Evolutionary conservation across 202 grass and related monocot species (phyloP).

Genomic region (Bolboschoenoplectus hybrid): DNA sequence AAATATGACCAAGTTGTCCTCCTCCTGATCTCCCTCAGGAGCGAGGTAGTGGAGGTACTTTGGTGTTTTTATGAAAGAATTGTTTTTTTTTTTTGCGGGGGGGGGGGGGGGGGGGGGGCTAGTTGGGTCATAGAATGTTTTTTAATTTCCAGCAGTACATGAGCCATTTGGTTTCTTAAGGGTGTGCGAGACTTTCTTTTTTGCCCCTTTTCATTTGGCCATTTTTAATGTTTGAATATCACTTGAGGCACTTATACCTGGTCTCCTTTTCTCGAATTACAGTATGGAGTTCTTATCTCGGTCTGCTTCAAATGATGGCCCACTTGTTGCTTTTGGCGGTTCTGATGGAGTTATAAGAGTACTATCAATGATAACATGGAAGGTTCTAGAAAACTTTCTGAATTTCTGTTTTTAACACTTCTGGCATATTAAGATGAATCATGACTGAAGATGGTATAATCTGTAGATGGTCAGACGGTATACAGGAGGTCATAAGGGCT

Average conservation of each 20-base stretch:
- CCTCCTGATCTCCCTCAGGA: neutral
- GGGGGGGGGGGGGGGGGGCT: neutral
- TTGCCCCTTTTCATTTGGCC: neutral
- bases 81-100: no score
- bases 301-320: conserved; percentile 81
- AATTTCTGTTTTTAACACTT: conserved; percentile 37
- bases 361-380: conserved; percentile 99
- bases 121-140: conserved; percentile 1
- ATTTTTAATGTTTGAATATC: conserved; percentile 19
- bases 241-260: conserved; percentile 7
- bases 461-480: conserved; percentile 95
- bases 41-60: neutral
- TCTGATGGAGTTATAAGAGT: conserved; percentile 99
- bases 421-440: conserved; percentile 7
- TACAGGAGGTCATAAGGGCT: conserved; percentile 98
- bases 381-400: conserved; percentile 54
- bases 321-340: conserved; percentile 90
- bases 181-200: neutral
- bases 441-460: conserved; percentile 25
- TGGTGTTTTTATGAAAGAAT: neutral
- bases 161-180: neutral
- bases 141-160: neutral
- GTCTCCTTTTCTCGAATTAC: conserved; percentile 35
- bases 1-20: conserved; percentile 2
- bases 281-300: conserved; percentile 97